Evolutionary conservation across 2,329 filamentous ascomycete species (phyloP), one percentile per base, ranked within the genome.

Genomic region (Myriosclerotinia duriaeana): DNA sequence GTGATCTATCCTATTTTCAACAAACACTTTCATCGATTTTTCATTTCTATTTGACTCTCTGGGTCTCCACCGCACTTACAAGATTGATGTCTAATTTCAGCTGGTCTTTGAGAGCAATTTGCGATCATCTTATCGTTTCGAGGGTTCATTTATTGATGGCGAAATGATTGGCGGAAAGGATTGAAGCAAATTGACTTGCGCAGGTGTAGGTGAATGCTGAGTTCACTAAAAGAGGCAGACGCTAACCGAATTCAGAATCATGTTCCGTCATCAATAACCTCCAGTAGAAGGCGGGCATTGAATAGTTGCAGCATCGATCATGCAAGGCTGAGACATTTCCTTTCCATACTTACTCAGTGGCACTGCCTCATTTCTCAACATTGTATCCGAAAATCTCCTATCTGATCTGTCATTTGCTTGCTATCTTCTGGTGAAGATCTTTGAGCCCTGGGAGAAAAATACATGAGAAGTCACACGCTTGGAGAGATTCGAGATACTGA

Each of bases 211-310:
- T 60, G 14, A 59, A 50, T 50, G 58, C n/a, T 40, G 34, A 50
- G 44, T 50, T 40, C 44, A 50, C 34, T 44, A 26, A 61, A 38
- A 61, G 44, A 61, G 44, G 58, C 46, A 61, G 26, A 38, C n/a
- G 9, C 30, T 61, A 50, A 61, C 34, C 44, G 5, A 26, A 48
- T 36, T 26, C 22, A 61, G 58, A 50, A 38, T 17, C 44, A 26
- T 50, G n/a, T 50, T 26, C 44, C 46, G n/a, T n/a, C n/a, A n/a
- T n/a, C n/a, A n/a, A n/a, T n/a, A n/a, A n/a, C n/a, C n/a, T n/a
- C n/a, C n/a, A n/a, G n/a, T n/a, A n/a, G n/a, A n/a, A n/a, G 20
- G 14, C 30, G 8, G 8, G 12, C 20, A 22, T 22, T 17, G 11
- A 12, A 38, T 14, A 12, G 34, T 26, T 50, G 44, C 34, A 38